Conservation (phyloP, 1,284 basidiomycete genomes). For the Marasmius tenuissimus region DNA sequence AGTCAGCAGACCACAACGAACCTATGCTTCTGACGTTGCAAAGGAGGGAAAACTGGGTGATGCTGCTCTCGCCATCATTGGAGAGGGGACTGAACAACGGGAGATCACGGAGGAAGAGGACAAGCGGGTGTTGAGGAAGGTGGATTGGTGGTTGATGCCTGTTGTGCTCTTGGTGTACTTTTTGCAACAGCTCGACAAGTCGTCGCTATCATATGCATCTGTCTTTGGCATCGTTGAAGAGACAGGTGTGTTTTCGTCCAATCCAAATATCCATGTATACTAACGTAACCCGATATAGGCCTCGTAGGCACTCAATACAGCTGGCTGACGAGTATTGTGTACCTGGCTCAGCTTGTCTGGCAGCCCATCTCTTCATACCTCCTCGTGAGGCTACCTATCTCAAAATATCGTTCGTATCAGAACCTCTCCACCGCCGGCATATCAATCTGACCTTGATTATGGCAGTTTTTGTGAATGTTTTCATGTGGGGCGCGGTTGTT, state of each 20-base stretch:
- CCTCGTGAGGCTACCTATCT: constrained; percentile 41
- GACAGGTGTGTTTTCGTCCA: constrained; percentile 25
- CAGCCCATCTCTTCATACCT: constrained; percentile 44
- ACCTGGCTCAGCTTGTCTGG: constrained; percentile 45
- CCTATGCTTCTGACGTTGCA: constrained; percentile 3
- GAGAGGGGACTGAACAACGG: constrained; percentile 22
- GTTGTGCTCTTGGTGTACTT: constrained; percentile 42
- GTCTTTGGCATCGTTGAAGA: constrained; percentile 40
- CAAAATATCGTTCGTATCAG: constrained; percentile 34
- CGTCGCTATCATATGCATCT: constrained; percentile 43
- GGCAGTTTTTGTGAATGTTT: constrained; percentile 38
- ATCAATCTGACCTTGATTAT: not conserved
- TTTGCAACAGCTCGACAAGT: constrained; percentile 45
- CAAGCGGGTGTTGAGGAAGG: constrained; percentile 34
- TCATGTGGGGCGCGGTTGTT: constrained; percentile 41
- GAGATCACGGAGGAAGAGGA: constrained; percentile 36
- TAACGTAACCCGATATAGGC: constrained; percentile 18
- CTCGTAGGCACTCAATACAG: constrained; percentile 46
- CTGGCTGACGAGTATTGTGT: constrained; percentile 46
- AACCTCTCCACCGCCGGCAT: not conserved
- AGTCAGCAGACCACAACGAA: constrained; percentile 9
- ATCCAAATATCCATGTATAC: not conserved
- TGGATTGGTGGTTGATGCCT: constrained; percentile 43
- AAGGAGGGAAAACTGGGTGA: constrained; percentile 24
- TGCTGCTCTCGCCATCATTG: constrained; percentile 36